Base-by-base conservation (phyloP, 139 green algal species). In the Chlamydomonas sp. region DNA sequence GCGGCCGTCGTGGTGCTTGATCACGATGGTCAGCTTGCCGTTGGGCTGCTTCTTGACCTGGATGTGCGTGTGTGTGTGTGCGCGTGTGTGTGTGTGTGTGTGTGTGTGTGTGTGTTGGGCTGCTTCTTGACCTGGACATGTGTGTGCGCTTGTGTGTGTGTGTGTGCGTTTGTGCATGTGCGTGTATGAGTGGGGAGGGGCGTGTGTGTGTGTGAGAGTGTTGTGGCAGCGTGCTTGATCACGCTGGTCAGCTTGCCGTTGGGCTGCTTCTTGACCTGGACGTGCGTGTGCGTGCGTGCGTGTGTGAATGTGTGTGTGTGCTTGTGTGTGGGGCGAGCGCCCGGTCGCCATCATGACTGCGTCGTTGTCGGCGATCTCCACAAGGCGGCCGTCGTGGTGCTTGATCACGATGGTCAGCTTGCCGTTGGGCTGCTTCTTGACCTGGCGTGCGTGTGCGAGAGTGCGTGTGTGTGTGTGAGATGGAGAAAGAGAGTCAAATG, bases 291-390 rank as follows among this genome's bases (percentile, higher is more conserved):
- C n/a, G n/a, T n/a, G n/a, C n/a, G n/a, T n/a, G n/a, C n/a, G n/a
- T n/a, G n/a, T n/a, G n/a, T n/a, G n/a, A n/a, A n/a, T n/a, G n/a
- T n/a, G n/a, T n/a, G n/a, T n/a, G n/a, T n/a, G n/a, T n/a, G n/a
- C n/a, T n/a, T n/a, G n/a, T n/a, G n/a, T n/a, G n/a, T n/a, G n/a
- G n/a, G n/a, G n/a, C n/a, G n/a, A n/a, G n/a, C n/a, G n/a, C n/a
- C n/a, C 77, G 34, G 77, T 83, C 13, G 77, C 77, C 77, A 83
- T 83, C 10, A 83, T 86, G 35, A 97, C 89, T 35, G 84, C 37
- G 71, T 90, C 86, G 34, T 78, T 77, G 67, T 82, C 81, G 20
- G 48, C 48, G 3, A 87, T 71, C 58, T 80, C 79, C 4, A 29
- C 54, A 2, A 60, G 59, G 22, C 48, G 76, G 36, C 83, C 79